A percentile compares a stretch with the other conserved stretches of the same genome.
Conservation (phyloP, 305 asterid genomes). For the Petunia hybrid region DNA sequence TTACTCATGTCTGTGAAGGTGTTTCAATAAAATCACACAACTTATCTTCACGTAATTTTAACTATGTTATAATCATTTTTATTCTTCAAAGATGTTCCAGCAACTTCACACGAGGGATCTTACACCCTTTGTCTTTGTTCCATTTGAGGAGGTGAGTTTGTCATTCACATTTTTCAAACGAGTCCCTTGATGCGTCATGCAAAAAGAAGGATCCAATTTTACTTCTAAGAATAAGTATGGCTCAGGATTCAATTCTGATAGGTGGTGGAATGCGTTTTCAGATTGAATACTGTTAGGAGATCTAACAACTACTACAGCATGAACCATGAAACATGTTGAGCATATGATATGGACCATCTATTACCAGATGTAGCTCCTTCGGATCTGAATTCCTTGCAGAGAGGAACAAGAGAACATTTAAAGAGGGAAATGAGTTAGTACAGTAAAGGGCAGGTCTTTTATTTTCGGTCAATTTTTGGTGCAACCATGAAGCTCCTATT, state of each 20-base stretch:
- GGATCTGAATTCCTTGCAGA: not conserved
- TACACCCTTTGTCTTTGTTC: slow-evolving; percentile 87
- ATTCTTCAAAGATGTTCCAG: slow-evolving; percentile 61
- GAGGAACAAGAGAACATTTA: slow-evolving; percentile 24
- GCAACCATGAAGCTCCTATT: not conserved
- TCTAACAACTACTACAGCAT: not conserved
- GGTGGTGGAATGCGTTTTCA: too few species aligned
- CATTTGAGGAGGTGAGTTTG: slow-evolving; percentile 82
- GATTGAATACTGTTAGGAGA: not conserved
- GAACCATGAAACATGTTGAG: not conserved
- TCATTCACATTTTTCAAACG: not conserved
- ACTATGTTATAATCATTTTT: not conserved
- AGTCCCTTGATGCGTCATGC: too few species aligned
- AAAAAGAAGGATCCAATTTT: too few species aligned
- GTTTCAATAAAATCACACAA: slow-evolving; percentile 4
- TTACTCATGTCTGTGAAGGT: slow-evolving; percentile 72
- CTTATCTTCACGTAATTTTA: not conserved
- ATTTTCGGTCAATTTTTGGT: slow-evolving; percentile 7
- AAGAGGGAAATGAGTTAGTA: slow-evolving; percentile 14
- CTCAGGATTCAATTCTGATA: too few species aligned
- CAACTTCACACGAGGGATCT: slow-evolving; percentile 86
- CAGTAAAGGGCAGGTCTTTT: not conserved
- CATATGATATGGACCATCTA: not conserved
- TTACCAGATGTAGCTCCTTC: slow-evolving; percentile 11
- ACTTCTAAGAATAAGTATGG: too few species aligned